These are phyloP conservation scores for Sclerotinia subarctica DNA, from an alignment of 2,329 filamentous ascomycete genomes.

Conservation along the genomic window DNA sequence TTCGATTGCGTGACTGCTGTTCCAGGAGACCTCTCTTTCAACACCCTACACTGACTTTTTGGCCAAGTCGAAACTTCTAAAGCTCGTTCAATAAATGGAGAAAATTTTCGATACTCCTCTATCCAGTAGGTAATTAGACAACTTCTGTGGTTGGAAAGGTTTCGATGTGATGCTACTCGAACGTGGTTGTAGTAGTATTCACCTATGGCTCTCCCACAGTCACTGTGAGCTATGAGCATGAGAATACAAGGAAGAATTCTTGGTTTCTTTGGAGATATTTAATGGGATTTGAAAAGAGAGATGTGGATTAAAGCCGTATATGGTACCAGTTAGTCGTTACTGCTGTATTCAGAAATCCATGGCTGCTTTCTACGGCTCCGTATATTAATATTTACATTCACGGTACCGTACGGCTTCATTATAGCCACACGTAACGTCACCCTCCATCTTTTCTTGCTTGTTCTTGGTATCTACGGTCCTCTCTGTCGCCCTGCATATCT, in stretches of 20 bases:
- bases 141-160: not conserved
- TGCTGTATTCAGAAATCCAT: not conserved
- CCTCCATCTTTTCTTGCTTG: no score
- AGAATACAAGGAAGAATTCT: not conserved
- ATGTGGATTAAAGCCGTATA: not conserved
- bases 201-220: no score
- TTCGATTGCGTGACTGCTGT: not conserved
- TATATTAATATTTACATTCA: not conserved
- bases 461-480: no score
- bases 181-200: not conserved
- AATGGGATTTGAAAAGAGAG: not conserved
- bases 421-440: not conserved
- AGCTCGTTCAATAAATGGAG: fast-evolving
- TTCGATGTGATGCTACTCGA: not conserved
- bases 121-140: not conserved
- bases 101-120: not conserved
- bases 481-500: no score
- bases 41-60: not conserved
- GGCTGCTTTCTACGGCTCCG: not conserved
- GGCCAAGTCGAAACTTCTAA: not conserved
- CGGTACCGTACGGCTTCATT: not conserved
- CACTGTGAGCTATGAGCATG: not conserved
- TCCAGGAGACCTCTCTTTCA: not conserved
- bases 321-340: not conserved
- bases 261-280: not conserved